Percentiles rank a stretch among this genome's conserved stretches.
Evolutionary conservation across 116 monocot genomes (phyloP).

Genomic region (Cymodocea nodosa): DNA sequence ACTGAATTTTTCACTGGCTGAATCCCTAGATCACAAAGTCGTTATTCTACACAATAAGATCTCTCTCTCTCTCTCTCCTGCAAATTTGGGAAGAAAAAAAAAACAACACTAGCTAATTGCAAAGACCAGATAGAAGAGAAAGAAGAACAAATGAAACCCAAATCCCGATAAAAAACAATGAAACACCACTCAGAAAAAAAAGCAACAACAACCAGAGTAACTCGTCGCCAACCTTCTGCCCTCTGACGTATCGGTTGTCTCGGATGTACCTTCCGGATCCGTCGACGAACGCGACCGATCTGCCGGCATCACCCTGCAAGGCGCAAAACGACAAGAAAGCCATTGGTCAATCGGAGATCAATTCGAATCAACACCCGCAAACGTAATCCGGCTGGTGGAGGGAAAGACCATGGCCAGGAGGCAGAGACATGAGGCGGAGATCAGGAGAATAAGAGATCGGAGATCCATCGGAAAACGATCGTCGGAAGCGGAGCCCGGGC

Average conservation of each 20-base stretch:
- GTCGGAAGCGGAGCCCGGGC: no score
- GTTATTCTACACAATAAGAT: not conserved
- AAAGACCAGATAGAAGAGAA: no score
- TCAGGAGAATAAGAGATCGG: not conserved
- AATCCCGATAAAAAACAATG: not conserved
- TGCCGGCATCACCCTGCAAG: not conserved
- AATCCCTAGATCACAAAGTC: no score
- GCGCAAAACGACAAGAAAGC: not conserved
- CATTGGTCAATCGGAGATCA: not conserved
- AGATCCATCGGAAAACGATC: not conserved
- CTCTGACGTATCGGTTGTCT: not conserved
- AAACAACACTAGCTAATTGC: not conserved
- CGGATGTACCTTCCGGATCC: constrained; percentile 1
- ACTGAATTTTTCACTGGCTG: no score
- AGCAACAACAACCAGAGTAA: not conserved
- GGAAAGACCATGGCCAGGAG: not conserved
- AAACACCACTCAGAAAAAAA: not conserved
- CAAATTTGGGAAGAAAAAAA: not conserved
- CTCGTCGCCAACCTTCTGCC: not conserved
- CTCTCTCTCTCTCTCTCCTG: not conserved
- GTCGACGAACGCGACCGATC: constrained; percentile 2
- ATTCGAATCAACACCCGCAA: not conserved
- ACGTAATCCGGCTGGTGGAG: not conserved
- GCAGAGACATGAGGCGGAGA: not conserved
- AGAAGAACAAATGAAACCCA: no score